These are phyloP conservation scores for Pleurotus sapidus DNA, from an alignment of 768 basidiomycete genomes.

Conservation along the genomic window DNA sequence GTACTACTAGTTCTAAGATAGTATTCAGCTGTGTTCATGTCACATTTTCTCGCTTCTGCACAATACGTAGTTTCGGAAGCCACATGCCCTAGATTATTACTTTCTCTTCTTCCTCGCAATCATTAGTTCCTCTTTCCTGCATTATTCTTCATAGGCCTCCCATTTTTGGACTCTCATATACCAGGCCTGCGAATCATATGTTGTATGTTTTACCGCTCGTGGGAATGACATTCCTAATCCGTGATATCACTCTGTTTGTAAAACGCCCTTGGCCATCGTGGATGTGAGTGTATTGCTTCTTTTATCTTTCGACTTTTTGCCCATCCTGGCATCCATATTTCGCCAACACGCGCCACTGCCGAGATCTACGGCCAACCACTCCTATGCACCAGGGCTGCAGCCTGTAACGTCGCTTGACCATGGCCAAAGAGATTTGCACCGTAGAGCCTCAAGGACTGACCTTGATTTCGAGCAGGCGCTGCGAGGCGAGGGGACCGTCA, in stretches of 20 bases:
- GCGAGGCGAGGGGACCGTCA: slow-evolving; percentile 61
- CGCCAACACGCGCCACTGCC: slow-evolving; percentile 45
- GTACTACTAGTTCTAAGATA: slow-evolving; percentile 9
- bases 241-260: neutral
- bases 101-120: slow-evolving; percentile 21
- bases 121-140: slow-evolving; percentile 9
- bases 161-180: neutral
- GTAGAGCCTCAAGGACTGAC: slow-evolving; percentile 70
- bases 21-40: slow-evolving; percentile 5
- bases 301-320: slow-evolving; percentile 10
- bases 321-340: slow-evolving; percentile 69
- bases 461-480: slow-evolving; percentile 82
- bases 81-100: slow-evolving; percentile 23
- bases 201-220: neutral
- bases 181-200: neutral
- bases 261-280: slow-evolving; percentile 4
- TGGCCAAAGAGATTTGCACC: slow-evolving; percentile 34
- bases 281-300: slow-evolving; percentile 1
- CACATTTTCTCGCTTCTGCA: slow-evolving; percentile 6
- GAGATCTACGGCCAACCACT: slow-evolving; percentile 34
- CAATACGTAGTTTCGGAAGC: slow-evolving; percentile 13
- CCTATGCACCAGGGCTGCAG: slow-evolving; percentile 50
- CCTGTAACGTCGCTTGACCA: slow-evolving; percentile 54
- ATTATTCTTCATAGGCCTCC: neutral
- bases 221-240: slow-evolving; percentile 5